Conservation (phyloP, 148 eudicot species). For the Camellia sinensis region DNA sequence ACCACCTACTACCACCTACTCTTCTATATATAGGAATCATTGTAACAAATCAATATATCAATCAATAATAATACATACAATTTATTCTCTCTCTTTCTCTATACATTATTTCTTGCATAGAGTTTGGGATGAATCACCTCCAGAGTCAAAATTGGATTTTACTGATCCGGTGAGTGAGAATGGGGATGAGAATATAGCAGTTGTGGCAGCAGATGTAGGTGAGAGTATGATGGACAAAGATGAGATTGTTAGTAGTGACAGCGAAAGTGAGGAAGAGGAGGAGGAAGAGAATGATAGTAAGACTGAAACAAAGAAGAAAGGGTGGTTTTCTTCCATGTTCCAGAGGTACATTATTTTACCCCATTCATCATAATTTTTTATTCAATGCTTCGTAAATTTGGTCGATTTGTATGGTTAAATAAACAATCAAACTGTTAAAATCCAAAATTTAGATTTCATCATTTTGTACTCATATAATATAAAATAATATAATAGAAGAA, state of each 20-base stretch:
- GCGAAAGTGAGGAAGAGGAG: constrained; percentile 73
- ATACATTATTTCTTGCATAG: too few species aligned
- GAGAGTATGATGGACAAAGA: constrained; percentile 99
- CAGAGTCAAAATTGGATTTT: constrained; percentile 69
- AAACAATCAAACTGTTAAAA: not conserved
- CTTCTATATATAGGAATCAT: too few species aligned
- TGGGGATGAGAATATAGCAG: constrained; percentile 48
- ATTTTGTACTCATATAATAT: too few species aligned
- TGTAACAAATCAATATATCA: too few species aligned
- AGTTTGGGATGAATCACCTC: constrained; percentile 82
- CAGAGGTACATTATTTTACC: constrained; percentile 51
- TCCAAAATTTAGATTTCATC: not conserved
- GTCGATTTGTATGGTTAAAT: not conserved
- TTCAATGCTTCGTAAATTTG: not conserved
- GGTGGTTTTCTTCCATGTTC: constrained; percentile 96
- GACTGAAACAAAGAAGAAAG: constrained; percentile 65
- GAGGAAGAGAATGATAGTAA: constrained; percentile 42
- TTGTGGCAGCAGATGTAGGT: constrained; percentile 52
- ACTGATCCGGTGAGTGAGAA: constrained; percentile 75
- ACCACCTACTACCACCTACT: too few species aligned
- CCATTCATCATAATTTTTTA: not conserved
- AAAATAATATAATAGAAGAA: too few species aligned
- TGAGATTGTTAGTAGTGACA: constrained; percentile 82
- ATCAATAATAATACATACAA: too few species aligned
- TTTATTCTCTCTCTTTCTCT: too few species aligned